These are phyloP conservation scores for Arabidopsis suecica DNA, from an alignment of 345 rosid genomes.

Conservation along the genomic window DNA sequence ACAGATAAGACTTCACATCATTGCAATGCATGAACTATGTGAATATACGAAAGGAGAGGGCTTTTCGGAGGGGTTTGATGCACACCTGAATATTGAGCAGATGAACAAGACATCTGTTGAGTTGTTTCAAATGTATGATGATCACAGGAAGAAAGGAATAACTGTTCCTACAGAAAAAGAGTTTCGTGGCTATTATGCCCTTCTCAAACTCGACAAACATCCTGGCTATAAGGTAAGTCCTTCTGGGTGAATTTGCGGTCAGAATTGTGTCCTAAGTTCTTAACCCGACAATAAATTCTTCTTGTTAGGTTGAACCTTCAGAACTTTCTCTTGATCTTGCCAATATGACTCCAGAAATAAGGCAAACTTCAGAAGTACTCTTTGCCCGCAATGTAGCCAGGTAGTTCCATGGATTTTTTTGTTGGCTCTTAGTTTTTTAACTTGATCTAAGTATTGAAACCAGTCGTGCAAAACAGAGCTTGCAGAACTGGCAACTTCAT, in stretches of 20 bases:
- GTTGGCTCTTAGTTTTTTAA: slow-evolving; percentile 38
- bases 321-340: slow-evolving; percentile 98
- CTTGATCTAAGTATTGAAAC: slow-evolving; percentile 45
- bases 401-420: slow-evolving; percentile 49
- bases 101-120: slow-evolving; percentile 99
- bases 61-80: slow-evolving; percentile 96
- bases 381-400: slow-evolving; percentile 96
- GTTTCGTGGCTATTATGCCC: slow-evolving; percentile 98
- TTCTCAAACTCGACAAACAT: slow-evolving; percentile 98
- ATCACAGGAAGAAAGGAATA: slow-evolving; percentile 91
- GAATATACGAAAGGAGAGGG: slow-evolving; percentile 97
- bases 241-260: slow-evolving; percentile 29
- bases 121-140: slow-evolving; percentile 96
- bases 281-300: slow-evolving; percentile 35
- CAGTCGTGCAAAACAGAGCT: slow-evolving; percentile 62
- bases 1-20: slow-evolving; percentile 95
- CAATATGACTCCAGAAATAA: slow-evolving; percentile 93
- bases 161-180: slow-evolving; percentile 76
- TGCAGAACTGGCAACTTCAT: slow-evolving; percentile 91
- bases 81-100: slow-evolving; percentile 97
- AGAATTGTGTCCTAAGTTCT: slow-evolving; percentile 29
- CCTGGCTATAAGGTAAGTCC: slow-evolving; percentile 94
- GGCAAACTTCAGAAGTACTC: slow-evolving; percentile 87
- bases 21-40: slow-evolving; percentile 97
- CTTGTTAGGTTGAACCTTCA: slow-evolving; percentile 90